Evolutionary conservation across 495 filamentous ascomycete species (phyloP).

Genomic region (Aspergillus campestris): DNA sequence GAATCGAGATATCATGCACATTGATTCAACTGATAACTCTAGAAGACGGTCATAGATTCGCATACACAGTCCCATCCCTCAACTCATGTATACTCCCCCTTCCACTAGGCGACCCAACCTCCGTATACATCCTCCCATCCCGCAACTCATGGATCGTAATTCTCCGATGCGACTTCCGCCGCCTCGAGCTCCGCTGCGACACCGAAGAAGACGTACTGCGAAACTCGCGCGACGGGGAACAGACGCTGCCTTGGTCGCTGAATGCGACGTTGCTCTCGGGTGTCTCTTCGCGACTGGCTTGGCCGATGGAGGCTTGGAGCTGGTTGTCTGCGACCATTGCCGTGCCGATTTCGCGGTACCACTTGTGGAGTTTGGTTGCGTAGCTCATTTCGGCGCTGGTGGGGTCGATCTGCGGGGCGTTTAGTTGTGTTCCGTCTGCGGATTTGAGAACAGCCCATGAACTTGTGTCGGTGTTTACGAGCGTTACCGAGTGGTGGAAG

Average conservation of each 20-base stretch:
- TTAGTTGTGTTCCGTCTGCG: slow-evolving; percentile 38
- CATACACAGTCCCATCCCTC: slow-evolving; percentile 40
- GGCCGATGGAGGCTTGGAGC: slow-evolving; percentile 30
- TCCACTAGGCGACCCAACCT: slow-evolving; percentile 15
- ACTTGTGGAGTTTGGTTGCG: slow-evolving; percentile 43
- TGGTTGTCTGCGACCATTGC: slow-evolving; percentile 30
- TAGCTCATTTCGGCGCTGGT: slow-evolving; percentile 49
- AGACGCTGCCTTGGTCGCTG: slow-evolving; percentile 31
- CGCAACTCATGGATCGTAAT: slow-evolving; percentile 39
- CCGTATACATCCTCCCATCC: slow-evolving; percentile 39
- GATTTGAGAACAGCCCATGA: slow-evolving; percentile 58
- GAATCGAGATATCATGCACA: too few relatives aligned
- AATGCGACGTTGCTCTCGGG: slow-evolving; percentile 21
- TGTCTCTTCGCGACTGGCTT: slow-evolving; percentile 25
- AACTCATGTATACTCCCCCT: slow-evolving; percentile 10
- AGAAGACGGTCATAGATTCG: slow-evolving; percentile 20
- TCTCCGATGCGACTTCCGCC: slow-evolving; percentile 26
- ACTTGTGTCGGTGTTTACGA: slow-evolving; percentile 41
- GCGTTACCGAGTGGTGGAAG: slow-evolving; percentile 34
- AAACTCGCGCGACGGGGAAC: slow-evolving; percentile 11
- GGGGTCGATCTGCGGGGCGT: slow-evolving; percentile 59
- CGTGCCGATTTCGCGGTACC: slow-evolving; percentile 29
- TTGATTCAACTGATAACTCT: too few relatives aligned
- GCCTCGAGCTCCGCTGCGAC: slow-evolving; percentile 24
- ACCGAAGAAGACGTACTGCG: slow-evolving; percentile 10